These are phyloP conservation scores for Verticillium nubilum DNA, from an alignment of 2,329 filamentous ascomycete species.

Conservation along the genomic window DNA sequence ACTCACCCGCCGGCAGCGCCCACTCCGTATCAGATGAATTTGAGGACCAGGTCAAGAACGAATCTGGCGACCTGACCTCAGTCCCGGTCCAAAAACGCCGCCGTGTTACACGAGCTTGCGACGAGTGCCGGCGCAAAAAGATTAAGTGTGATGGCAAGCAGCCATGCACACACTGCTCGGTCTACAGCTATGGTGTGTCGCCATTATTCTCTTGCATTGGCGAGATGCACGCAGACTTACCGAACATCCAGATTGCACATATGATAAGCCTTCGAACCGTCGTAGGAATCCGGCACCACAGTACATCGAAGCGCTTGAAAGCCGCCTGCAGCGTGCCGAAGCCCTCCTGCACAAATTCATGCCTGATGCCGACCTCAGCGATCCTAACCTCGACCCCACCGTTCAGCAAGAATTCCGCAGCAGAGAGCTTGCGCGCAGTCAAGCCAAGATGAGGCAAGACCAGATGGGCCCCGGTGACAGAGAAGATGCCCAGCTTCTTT, in stretches of 20 bases:
- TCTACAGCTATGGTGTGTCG: slow-evolving; percentile 87
- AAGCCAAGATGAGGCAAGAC: slow-evolving; percentile 34
- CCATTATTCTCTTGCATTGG: slow-evolving; percentile 17
- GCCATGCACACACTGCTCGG: slow-evolving; percentile 90
- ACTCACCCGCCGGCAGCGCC: slow-evolving; percentile 35
- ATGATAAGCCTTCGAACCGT: slow-evolving; percentile 90
- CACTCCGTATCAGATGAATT: slow-evolving; percentile 35
- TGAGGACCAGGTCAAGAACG: slow-evolving; percentile 24
- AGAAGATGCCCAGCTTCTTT: slow-evolving; percentile 72
- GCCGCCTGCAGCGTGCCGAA: slow-evolving; percentile 76
- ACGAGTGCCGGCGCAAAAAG: slow-evolving; percentile 79
- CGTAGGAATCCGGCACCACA: slow-evolving; percentile 86
- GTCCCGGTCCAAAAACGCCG: slow-evolving; percentile 69
- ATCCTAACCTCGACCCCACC: slow-evolving; percentile 74
- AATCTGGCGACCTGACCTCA: slow-evolving; percentile 27
- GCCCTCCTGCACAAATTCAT: slow-evolving; percentile 71
- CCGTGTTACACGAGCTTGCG: slow-evolving; percentile 74
- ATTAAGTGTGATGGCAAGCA: slow-evolving; percentile 86
- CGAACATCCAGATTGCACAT: slow-evolving; percentile 71
- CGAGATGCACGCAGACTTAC: slow-evolving; percentile 3
- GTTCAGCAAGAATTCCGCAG: slow-evolving; percentile 64
- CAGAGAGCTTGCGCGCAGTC: slow-evolving; percentile 45
- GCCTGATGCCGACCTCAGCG: slow-evolving; percentile 78
- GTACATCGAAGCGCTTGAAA: slow-evolving; percentile 86
- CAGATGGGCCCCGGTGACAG: slow-evolving; percentile 29